Evolutionary conservation across 2,329 filamentous ascomycete species (phyloP).

Genomic region (Alternaria dauci): DNA sequence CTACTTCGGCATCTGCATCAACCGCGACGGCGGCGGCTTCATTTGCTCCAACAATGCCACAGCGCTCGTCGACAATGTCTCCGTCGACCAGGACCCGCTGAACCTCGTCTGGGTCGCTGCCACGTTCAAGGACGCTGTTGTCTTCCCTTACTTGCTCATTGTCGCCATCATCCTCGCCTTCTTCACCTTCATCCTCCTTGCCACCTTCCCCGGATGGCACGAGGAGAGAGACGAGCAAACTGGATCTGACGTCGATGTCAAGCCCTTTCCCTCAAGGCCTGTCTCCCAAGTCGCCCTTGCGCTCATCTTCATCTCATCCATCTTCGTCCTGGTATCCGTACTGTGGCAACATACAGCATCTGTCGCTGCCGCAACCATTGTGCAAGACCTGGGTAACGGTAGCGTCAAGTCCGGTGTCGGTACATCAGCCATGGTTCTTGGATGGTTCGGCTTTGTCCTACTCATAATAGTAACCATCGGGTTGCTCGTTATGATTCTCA

Average conservation of each 20-base stretch:
- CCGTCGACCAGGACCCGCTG: constrained; percentile 90
- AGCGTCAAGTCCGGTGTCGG: constrained; percentile 87
- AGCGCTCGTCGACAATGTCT: constrained; percentile 85
- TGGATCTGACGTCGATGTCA: constrained; percentile 87
- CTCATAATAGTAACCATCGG: constrained; percentile 96
- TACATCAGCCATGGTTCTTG: constrained; percentile 94
- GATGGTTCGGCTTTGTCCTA: constrained; percentile 95
- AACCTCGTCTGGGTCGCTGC: constrained; percentile 97
- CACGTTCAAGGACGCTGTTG: constrained; percentile 98
- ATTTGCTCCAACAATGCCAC: constrained; percentile 98
- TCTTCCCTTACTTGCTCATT: constrained; percentile 98
- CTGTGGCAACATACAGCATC: constrained; percentile 96
- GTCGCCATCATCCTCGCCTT: constrained; percentile 98
- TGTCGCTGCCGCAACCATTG: constrained; percentile 91
- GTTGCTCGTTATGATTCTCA: constrained; percentile 94
- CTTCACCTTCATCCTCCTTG: constrained; percentile 91
- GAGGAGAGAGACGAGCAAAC: constrained; percentile 79
- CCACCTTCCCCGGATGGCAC: constrained; percentile 97
- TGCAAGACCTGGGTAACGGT: constrained; percentile 90
- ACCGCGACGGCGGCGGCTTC: constrained; percentile 87
- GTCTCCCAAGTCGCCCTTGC: constrained; percentile 93
- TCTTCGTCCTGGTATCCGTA: constrained; percentile 72
- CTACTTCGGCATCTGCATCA: constrained; percentile 98
- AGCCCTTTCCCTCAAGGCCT: constrained; percentile 89
- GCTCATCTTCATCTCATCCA: constrained; percentile 79